These are phyloP conservation scores for Phaffomyces opuntiae DNA, from an alignment of 805 yeast genomes.

Conservation along the genomic window DNA sequence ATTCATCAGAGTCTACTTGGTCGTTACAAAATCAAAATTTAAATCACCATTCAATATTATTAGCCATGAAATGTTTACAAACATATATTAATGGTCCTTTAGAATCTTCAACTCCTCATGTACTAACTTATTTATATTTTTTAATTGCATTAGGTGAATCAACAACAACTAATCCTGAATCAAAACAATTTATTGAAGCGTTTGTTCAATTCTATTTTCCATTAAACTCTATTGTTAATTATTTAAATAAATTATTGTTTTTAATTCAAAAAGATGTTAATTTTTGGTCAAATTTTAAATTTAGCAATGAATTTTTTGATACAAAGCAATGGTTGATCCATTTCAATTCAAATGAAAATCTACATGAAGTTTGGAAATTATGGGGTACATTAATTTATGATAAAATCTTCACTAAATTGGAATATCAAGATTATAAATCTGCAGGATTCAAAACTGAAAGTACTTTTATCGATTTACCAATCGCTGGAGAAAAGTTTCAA, in stretches of 20 bases:
- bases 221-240: conserved; percentile 58
- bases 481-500: conserved; percentile 49
- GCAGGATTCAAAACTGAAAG: conserved; percentile 50
- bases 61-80: conserved; percentile 60
- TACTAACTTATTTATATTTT: conserved; percentile 72
- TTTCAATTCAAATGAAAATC: conserved; percentile 51
- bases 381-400: conserved; percentile 86
- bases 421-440: conserved; percentile 38
- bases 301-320: conserved; percentile 15
- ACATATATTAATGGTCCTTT: conserved; percentile 65
- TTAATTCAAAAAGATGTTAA: conserved; percentile 18
- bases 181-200: conserved; percentile 42
- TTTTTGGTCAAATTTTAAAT: conserved; percentile 11
- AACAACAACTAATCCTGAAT: conserved; percentile 35
- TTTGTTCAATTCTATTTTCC: conserved; percentile 55
- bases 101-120: conserved; percentile 62
- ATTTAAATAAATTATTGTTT: conserved; percentile 50
- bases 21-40: conserved; percentile 5
- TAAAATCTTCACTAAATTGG: conserved; percentile 44
- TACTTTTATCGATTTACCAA: conserved; percentile 54
- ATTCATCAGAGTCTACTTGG: conserved; percentile 25
- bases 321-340: conserved; percentile 30
- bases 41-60: conserved; percentile 51
- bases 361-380: conserved; percentile 77
- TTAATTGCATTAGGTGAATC: conserved; percentile 58